phyloP scores from a whole-genome alignment of 768 basidiomycete species.

The Tricholoma sp. region DNA sequence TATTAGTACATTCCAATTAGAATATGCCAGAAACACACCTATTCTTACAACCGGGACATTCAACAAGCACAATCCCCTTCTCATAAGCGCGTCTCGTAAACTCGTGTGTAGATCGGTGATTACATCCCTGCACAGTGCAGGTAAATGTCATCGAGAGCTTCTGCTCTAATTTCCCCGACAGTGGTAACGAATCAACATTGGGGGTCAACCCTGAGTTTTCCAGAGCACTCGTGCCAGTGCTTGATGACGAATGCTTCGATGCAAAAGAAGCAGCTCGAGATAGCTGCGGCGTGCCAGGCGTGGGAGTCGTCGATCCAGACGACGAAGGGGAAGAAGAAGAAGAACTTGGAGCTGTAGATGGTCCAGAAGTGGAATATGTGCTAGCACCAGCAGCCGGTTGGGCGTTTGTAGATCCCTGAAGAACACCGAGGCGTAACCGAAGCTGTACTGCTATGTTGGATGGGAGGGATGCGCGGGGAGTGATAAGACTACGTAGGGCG shows the following conservation, averaged over 20 bases:
- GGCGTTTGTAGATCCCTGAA: not conserved
- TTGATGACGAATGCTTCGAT: not conserved
- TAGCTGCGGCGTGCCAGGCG: not conserved
- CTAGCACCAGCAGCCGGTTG: not conserved
- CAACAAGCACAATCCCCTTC: slow-evolving; percentile 82
- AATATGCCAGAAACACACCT: slow-evolving; percentile 45
- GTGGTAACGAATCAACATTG: slow-evolving; percentile 22
- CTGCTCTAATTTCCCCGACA: slow-evolving; percentile 47
- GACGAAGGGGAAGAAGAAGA: not conserved
- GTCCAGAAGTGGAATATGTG: slow-evolving; percentile 5
- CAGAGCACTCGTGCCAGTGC: not conserved
- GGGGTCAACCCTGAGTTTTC: slow-evolving; percentile 1
- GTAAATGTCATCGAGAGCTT: slow-evolving; percentile 78
- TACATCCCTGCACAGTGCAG: slow-evolving; percentile 73
- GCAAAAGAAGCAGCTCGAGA: not conserved
- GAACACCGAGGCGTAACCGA: slow-evolving; percentile 26
- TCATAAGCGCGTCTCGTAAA: slow-evolving; percentile 85
- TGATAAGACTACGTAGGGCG: slow-evolving; percentile 35
- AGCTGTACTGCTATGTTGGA: slow-evolving; percentile 28
- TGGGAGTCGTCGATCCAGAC: slow-evolving; percentile 1
- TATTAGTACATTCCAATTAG: slow-evolving; percentile 1
- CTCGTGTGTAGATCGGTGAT: slow-evolving; percentile 75
- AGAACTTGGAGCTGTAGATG: not conserved
- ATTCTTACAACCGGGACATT: slow-evolving; percentile 89
- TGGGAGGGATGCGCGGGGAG: slow-evolving; percentile 31